Conservation (phyloP, 1,284 basidiomycete species). For the Fomitopsis schrenkii region DNA sequence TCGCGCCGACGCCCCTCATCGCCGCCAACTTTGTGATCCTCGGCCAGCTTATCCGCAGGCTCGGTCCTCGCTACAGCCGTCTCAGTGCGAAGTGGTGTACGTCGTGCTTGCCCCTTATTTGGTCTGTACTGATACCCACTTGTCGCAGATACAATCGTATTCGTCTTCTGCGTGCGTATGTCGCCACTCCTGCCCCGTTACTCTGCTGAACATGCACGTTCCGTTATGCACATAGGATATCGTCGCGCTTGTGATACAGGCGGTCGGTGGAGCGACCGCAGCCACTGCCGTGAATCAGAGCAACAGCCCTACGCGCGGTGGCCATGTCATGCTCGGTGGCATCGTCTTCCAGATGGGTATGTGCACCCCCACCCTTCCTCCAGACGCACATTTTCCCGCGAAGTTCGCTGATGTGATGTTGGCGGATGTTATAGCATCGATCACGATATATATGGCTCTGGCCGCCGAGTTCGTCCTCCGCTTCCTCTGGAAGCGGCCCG, state of each 20-base stretch:
- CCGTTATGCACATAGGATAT: conserved; percentile 36
- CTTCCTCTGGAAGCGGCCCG: conserved; percentile 35
- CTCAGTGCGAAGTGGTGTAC: conserved; percentile 34
- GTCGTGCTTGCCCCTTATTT: conserved; percentile 14
- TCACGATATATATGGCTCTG: conserved; percentile 37
- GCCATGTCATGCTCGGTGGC: conserved; percentile 52
- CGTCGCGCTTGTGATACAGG: conserved; percentile 50
- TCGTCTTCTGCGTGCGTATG: conserved; percentile 38
- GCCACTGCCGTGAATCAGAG: conserved; percentile 30
- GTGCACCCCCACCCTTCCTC: conserved; percentile 9
- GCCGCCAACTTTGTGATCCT: conserved; percentile 48
- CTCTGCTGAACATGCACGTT: background rate
- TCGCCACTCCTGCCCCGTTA: background rate
- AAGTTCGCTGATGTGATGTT: background rate
- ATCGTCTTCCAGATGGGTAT: conserved; percentile 52
- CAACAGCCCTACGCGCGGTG: conserved; percentile 33
- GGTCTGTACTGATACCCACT: background rate
- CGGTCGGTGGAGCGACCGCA: conserved; percentile 49
- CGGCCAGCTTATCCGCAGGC: conserved; percentile 34
- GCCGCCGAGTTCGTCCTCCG: conserved; percentile 46
- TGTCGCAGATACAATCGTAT: conserved; percentile 43
- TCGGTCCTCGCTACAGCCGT: conserved; percentile 35
- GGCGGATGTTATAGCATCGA: conserved; percentile 28
- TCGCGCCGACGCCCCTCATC: conserved; percentile 45
- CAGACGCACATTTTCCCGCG: too few relatives aligned